Conservation (phyloP, 2,329 filamentous ascomycete genomes). For the Orbilia brochopaga region DNA sequence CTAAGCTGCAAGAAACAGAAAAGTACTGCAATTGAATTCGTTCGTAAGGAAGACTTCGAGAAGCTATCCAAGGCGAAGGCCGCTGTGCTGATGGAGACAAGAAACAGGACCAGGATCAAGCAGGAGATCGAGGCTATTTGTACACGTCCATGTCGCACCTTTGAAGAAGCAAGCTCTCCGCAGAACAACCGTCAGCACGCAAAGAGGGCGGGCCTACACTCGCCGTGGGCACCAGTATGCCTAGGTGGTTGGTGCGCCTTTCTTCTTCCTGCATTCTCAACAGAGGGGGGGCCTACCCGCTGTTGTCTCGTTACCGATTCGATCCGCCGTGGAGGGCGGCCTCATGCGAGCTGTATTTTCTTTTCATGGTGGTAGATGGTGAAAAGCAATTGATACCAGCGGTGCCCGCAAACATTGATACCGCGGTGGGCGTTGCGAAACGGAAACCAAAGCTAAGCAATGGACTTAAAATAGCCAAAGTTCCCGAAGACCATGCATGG, state of each 20-base stretch:
- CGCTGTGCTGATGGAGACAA: constrained; percentile 34
- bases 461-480: constrained; percentile 24
- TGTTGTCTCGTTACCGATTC: constrained; percentile 12
- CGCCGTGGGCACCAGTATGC: background rate
- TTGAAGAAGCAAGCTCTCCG: constrained; percentile 16
- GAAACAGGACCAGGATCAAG: constrained; percentile 15
- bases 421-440: constrained; percentile 23
- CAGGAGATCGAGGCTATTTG: constrained; percentile 38
- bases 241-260: constrained; percentile 40
- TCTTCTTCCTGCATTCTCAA: constrained; percentile 14
- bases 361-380: constrained; percentile 21
- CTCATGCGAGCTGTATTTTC: constrained; percentile 11
- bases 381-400: constrained; percentile 10
- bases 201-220: background rate
- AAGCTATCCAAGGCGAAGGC: constrained; percentile 34
- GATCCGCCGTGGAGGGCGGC: constrained; percentile 11
- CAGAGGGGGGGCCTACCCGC: constrained; percentile 26
- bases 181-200: constrained; percentile 2
- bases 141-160: constrained; percentile 33
- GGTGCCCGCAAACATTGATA: background rate
- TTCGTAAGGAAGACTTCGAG: constrained; percentile 8
- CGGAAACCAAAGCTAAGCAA: constrained; percentile 30
- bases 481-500: constrained; percentile 29
- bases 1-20: constrained; percentile 18
- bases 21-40: constrained; percentile 6